A percentile compares a stretch with the other conserved stretches of the same genome.
Evolutionary conservation across 805 yeast species (phyloP).

Genomic region (Ogataea methylovora): DNA sequence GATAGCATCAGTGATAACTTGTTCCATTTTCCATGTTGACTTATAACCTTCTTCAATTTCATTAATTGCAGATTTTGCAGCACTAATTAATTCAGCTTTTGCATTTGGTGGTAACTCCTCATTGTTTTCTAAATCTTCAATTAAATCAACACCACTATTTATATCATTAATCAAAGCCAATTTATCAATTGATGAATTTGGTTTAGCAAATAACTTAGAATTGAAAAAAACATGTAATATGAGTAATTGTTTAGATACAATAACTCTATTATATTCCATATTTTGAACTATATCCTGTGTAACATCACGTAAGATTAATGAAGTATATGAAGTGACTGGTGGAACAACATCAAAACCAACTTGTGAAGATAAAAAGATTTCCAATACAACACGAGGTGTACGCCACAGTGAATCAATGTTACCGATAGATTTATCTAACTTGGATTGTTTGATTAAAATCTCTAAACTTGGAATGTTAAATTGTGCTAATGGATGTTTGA

Average conservation of each 20-base stretch:
- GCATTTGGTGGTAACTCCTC: slow-evolving; percentile 18
- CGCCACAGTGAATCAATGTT: slow-evolving; percentile 64
- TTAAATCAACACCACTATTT: slow-evolving; percentile 31
- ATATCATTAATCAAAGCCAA: slow-evolving; percentile 32
- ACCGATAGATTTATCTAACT: slow-evolving; percentile 32
- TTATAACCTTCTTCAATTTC: slow-evolving; percentile 29
- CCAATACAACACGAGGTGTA: slow-evolving; percentile 52
- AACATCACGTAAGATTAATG: slow-evolving; percentile 67
- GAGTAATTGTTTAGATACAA: slow-evolving; percentile 77
- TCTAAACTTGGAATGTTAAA: slow-evolving; percentile 28
- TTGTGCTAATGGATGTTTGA: slow-evolving; percentile 16
- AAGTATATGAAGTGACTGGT: slow-evolving; percentile 38
- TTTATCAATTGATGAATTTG: slow-evolving; percentile 75
- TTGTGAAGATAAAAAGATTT: slow-evolving; percentile 46
- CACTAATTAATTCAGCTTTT: slow-evolving; percentile 19
- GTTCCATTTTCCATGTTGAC: slow-evolving; percentile 89
- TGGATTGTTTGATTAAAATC: slow-evolving; percentile 21
- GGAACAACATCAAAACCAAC: slow-evolving; percentile 66
- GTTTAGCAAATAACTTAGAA: slow-evolving; percentile 53
- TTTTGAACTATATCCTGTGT: slow-evolving; percentile 67
- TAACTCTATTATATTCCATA: slow-evolving; percentile 83
- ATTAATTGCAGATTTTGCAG: slow-evolving; percentile 29
- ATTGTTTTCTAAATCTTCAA: slow-evolving; percentile 19
- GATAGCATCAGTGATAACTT: slow-evolving; percentile 76
- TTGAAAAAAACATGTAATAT: slow-evolving; percentile 68